Percentiles rank a stretch among this genome's conserved stretches.
Evolutionary conservation across 192 early-diverging fungal genomes (phyloP).

Genomic region (Linderina pennispora): DNA sequence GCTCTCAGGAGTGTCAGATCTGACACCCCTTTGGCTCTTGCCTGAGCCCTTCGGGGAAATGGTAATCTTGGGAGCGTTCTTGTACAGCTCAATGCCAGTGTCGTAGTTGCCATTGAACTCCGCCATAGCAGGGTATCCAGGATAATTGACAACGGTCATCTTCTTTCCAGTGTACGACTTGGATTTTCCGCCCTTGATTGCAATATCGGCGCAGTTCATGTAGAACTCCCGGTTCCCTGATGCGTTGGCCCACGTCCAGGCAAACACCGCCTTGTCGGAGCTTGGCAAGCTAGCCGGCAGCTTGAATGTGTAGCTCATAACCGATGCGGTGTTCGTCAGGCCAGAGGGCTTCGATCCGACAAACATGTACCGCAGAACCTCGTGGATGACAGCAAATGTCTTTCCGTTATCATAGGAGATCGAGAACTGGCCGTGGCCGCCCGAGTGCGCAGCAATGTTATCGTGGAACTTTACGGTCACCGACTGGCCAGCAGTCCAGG

Average conservation of each 20-base stretch:
- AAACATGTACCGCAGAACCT: constrained; percentile 18
- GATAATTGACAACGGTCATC: neutral
- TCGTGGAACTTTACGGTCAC: constrained; percentile 1
- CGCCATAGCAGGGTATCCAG: constrained; percentile 1
- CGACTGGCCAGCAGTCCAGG: constrained; percentile 2
- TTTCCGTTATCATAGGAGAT: neutral
- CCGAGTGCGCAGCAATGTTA: constrained; percentile 10
- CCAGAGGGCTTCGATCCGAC: constrained; percentile 5
- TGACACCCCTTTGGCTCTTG: too few species aligned
- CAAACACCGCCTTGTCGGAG: constrained; percentile 14
- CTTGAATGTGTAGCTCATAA: constrained; percentile 5
- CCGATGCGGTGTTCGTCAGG: constrained; percentile 7
- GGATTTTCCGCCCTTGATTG: constrained; percentile 23
- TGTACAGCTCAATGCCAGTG: constrained; percentile 3
- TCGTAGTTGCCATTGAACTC: constrained; percentile 3
- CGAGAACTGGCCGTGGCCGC: constrained; percentile 37
- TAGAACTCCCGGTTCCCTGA: constrained; percentile 53
- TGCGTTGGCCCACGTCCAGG: constrained; percentile 58
- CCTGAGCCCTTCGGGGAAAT: too few species aligned
- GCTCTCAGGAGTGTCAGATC: too few species aligned
- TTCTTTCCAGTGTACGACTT: neutral
- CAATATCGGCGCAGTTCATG: constrained; percentile 57
- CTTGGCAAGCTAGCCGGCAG: constrained; percentile 20
- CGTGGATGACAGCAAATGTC: constrained; percentile 38
- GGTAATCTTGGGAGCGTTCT: neutral